Conservation (phyloP, 176 grass and related monocot species). For the Raddia guianensis region DNA sequence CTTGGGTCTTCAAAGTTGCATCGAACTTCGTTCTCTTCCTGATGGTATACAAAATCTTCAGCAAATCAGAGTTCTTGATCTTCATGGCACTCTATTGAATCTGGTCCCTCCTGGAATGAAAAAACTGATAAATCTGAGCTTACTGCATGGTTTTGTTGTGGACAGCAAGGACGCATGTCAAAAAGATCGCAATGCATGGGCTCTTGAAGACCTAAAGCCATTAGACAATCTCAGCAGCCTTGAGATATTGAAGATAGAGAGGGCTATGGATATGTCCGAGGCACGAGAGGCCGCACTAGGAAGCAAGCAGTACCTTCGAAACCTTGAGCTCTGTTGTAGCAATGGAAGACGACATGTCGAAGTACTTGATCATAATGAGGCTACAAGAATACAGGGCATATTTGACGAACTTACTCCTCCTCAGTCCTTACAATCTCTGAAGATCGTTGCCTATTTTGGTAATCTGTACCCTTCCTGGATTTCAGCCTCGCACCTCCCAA, state of each 20-base stretch:
- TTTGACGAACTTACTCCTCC: constrained; percentile 31
- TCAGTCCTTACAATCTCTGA: too few relatives aligned
- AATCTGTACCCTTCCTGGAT: too few relatives aligned
- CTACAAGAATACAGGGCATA: constrained; percentile 33
- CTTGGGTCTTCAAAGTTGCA: constrained; percentile 34
- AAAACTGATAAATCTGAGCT: constrained; percentile 31
- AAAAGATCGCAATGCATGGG: constrained; percentile 4
- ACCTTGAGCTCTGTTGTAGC: constrained; percentile 20
- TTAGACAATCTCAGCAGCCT: constrained; percentile 21
- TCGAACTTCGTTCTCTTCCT: constrained; percentile 10
- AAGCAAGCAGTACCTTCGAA: constrained; percentile 21
- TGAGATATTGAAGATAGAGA: constrained; percentile 36
- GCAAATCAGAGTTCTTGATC: constrained; percentile 38
- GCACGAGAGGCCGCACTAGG: constrained; percentile 19
- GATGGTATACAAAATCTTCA: constrained; percentile 16
- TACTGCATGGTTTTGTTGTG: constrained; percentile 33
- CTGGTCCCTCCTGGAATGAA: constrained; percentile 16
- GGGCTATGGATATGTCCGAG: not conserved
- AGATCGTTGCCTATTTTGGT: too few relatives aligned
- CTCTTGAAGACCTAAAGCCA: constrained; percentile 36
- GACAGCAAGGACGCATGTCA: not conserved
- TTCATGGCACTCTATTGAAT: constrained; percentile 27
- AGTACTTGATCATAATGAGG: not conserved
- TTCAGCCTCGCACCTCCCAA: too few relatives aligned
- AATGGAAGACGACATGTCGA: not conserved